These are phyloP conservation scores for Madurella mycetomatis DNA, from an alignment of 2,329 filamentous ascomycete species.

Conservation along the genomic window DNA sequence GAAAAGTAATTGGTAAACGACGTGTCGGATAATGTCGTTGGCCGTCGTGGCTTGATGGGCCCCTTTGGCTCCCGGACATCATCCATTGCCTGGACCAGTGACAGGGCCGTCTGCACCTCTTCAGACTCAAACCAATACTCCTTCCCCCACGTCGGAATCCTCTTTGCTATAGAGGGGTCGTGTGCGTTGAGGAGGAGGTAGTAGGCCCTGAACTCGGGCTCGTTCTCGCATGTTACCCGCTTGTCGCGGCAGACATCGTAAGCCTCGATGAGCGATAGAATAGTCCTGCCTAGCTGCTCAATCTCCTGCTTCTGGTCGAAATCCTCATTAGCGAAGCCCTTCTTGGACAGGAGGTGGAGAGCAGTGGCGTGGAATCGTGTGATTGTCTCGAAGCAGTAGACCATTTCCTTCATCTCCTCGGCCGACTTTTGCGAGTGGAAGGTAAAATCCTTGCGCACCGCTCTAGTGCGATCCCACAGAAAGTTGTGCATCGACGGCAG, in stretches of 20 bases:
- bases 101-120: constrained; percentile 57
- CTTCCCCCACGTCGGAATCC: constrained; percentile 51
- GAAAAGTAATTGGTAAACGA: constrained; percentile 54
- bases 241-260: constrained; percentile 63
- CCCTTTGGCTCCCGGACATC: constrained; percentile 55
- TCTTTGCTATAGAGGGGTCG: constrained; percentile 55
- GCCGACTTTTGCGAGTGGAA: constrained; percentile 59
- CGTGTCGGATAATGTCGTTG: constrained; percentile 45
- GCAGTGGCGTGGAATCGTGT: constrained; percentile 63
- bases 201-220: constrained; percentile 63
- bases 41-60: constrained; percentile 48
- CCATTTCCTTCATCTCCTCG: constrained; percentile 53
- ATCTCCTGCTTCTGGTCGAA: constrained; percentile 65
- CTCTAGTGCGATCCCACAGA: constrained; percentile 64
- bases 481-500: constrained; percentile 57
- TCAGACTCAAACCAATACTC: constrained; percentile 52
- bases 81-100: constrained; percentile 56
- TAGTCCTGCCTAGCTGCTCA: constrained; percentile 61
- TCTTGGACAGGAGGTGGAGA: constrained; percentile 57
- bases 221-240: constrained; percentile 55
- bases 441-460: constrained; percentile 64
- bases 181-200: constrained; percentile 59
- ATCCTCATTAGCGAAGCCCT: constrained; percentile 52
- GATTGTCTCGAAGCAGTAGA: constrained; percentile 63
- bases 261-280: constrained; percentile 60